Evolutionary conservation across 257 asterid species (phyloP), one percentile per base, ranked within the genome.

Genomic region (Rauvolfia tetraphylla): DNA sequence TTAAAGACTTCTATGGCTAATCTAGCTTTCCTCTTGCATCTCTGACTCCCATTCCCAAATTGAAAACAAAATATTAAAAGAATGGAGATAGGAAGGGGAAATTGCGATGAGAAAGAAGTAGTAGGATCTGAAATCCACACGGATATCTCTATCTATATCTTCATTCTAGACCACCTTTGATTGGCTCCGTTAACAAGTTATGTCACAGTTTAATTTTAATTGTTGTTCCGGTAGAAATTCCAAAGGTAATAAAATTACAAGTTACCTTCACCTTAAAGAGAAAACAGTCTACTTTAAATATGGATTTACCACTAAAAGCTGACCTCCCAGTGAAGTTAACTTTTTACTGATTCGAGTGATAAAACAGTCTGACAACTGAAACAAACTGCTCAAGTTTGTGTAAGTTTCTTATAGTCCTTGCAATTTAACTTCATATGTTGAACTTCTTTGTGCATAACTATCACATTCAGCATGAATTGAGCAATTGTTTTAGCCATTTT

Each of bases 21-120:
- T 1, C 39, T 61, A 31, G 39, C 33, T 49, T 17, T 12, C 39
- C 57, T 39, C 22, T 20, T 7, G 18, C 25, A 39, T 61, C 38
- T 17, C 23, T 31, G n/a, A 62, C 12, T 22, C 58, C 49, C 57
- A 18, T 38, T 65, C 42, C 15, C 1, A 5, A 5, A 63, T 63
- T 7, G 13, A 27, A 34, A 33, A 33, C 70, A 61, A 27, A 56
- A 57, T 27, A 56, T 59, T 38, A 39, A 49, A 23, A 58, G 51
- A 42, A 14, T 8, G 42, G 7, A 23, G 25, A 49, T 39, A 15
- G 76, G 29, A 8, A 1, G 49, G 48, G 29, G 15, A 9, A 53
- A 34, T 58, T 58, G 25, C 44, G 38, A 73, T 11, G 56, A 73
- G 41, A 38, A 39, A 42, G 66, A 69, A 73, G 39, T 22, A 73